Conservation (phyloP, 2,329 filamentous ascomycete species). For the Scedosporium boydii region DNA sequence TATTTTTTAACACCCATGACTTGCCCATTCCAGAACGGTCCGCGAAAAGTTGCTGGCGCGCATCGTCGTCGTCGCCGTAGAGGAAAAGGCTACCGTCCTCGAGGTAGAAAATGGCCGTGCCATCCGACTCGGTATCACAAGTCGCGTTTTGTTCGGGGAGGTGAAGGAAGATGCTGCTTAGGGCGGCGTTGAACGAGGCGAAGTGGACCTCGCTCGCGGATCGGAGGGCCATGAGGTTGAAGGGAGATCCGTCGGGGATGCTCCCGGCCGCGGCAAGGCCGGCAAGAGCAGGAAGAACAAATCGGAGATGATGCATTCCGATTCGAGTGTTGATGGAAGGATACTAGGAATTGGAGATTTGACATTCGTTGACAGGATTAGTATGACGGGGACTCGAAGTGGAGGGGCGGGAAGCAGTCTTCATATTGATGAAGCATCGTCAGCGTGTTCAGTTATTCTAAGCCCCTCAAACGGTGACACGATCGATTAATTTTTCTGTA, state of each 20-base stretch:
- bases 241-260: slow-evolving; percentile 22
- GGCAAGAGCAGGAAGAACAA: slow-evolving; percentile 13
- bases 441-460: too few relatives aligned
- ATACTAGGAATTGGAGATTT: not conserved
- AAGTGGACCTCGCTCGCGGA: slow-evolving; percentile 41
- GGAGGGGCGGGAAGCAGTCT: too few relatives aligned
- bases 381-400: too few relatives aligned
- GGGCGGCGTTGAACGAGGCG: slow-evolving; percentile 31
- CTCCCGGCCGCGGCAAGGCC: slow-evolving; percentile 19
- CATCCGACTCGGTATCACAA: slow-evolving; percentile 31
- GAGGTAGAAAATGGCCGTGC: slow-evolving; percentile 41
- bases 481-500: too few relatives aligned
- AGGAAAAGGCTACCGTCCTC: slow-evolving; percentile 16
- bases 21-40: slow-evolving; percentile 51
- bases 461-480: too few relatives aligned
- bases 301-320: slow-evolving; percentile 13
- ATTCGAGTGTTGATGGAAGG: not conserved
- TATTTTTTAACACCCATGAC: slow-evolving; percentile 11
- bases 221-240: slow-evolving; percentile 39
- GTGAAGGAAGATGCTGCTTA: slow-evolving; percentile 32
- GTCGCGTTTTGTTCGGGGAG: slow-evolving; percentile 34
- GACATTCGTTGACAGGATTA: not conserved
- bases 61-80: slow-evolving; percentile 7
- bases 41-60: slow-evolving; percentile 38
- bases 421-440: too few relatives aligned